Evolutionary conservation across 345 rosid genomes (phyloP).

Genomic region (Iberis pinnata): DNA sequence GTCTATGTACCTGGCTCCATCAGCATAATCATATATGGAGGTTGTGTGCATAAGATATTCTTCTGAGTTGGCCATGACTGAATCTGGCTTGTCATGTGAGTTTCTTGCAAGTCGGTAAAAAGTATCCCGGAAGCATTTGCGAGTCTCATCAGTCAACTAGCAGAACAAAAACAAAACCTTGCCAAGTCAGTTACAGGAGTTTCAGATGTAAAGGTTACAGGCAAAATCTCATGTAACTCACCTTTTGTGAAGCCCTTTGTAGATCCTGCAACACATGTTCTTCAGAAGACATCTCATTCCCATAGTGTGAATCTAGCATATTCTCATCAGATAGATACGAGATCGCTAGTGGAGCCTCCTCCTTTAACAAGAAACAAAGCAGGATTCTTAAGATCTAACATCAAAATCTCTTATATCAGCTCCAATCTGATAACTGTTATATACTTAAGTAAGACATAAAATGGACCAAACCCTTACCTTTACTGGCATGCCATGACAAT

Average conservation of each 20-base stretch:
- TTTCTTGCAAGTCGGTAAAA: conserved; percentile 78
- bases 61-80: conserved; percentile 23
- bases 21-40: conserved; percentile 23
- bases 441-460: background rate
- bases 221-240: conserved; percentile 11
- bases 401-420: background rate
- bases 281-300: conserved; percentile 41
- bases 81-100: conserved; percentile 34
- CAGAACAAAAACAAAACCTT: background rate
- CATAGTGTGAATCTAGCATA: conserved; percentile 13
- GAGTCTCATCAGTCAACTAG: conserved; percentile 55
- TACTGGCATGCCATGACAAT: conserved; percentile 25
- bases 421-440: background rate
- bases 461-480: conserved; percentile 14
- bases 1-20: conserved; percentile 17
- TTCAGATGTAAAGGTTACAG: background rate
- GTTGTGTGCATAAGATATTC: conserved; percentile 20
- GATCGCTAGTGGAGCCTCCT: conserved; percentile 25
- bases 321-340: conserved; percentile 28
- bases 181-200: conserved; percentile 1
- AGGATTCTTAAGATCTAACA: background rate
- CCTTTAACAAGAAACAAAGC: conserved; percentile 17
- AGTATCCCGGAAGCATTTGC: conserved; percentile 74
- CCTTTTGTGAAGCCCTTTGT: conserved; percentile 58
- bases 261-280: conserved; percentile 62